Evolutionary conservation across 2,329 filamentous ascomycete species (phyloP), one percentile per base, ranked within the genome.

Genomic region (Colletotrichum sp.): DNA sequence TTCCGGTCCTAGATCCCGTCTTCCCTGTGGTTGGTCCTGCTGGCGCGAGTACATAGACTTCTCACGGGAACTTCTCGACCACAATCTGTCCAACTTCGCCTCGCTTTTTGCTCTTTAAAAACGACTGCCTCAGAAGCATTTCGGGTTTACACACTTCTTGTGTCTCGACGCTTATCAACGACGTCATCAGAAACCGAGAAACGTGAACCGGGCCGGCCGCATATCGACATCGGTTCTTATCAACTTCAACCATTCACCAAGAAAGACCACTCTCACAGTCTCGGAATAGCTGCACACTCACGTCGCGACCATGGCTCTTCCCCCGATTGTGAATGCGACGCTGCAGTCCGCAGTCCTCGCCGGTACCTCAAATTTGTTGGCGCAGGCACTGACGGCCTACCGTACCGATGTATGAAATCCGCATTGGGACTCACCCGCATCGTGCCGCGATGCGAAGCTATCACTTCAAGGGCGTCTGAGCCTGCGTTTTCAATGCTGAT

Each of bases 311-410:
- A 86, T 86, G 84, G 81, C 82, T 77, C 77, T 84, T 8, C 86
- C 90, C 4, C 89, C 92, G 6, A 89, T 95, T 60, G 82, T 92
- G 30, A 87, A 84, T 68, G 90, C 91, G 36, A 94, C 92, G 7
- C 79, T 93, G 66, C 94, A 96, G 85, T 91, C 93, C 24, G 90
- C 91, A 26, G 81, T 92, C 36, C 88, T 96, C 44, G 91, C 90
- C 77, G 91, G 91, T 66, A 86, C 93, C 18, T 95, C 94, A 76
- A 96, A 95, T 81, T 82, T 96, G 30, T 85, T 96, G 64, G 95
- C 94, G 12, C 95, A 97, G 84, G 85, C 88, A 73, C 90, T 97
- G 76, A 89, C 89, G 9, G 90, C 93, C 9, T 93, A 93, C 80
- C 90, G 89, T 80, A 84, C 85, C 55, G 86, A 90, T 80, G 94